Evolutionary conservation across 176 grass and related monocot species (phyloP).

Genomic region (Eragrostis nindensis): DNA sequence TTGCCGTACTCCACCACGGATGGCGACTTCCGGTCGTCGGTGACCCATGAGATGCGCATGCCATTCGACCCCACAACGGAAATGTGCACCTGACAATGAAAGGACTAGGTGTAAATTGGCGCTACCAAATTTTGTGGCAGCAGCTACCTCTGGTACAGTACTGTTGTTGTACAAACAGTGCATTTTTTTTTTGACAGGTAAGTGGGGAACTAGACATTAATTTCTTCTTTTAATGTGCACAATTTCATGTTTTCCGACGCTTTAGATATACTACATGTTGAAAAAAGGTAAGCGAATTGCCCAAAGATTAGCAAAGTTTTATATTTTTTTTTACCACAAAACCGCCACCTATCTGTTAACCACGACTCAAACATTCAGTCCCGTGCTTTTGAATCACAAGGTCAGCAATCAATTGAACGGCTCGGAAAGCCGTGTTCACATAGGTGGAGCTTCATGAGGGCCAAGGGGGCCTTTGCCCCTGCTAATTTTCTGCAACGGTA

Average conservation of each 20-base stretch:
- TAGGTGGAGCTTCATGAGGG: no score
- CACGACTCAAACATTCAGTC: no score
- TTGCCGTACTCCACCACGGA: slow-evolving; percentile 60
- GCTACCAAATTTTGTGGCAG: background rate
- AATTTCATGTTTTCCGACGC: background rate
- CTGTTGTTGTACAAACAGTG: background rate
- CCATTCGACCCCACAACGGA: slow-evolving; percentile 22
- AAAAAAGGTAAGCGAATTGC: no score
- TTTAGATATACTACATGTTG: background rate
- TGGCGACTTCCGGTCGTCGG: slow-evolving; percentile 41
- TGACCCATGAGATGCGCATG: slow-evolving; percentile 65
- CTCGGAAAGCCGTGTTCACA: no score
- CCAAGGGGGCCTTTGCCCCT: no score
- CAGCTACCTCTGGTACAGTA: background rate
- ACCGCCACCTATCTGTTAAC: no score
- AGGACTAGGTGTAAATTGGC: background rate
- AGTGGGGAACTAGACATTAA: background rate
- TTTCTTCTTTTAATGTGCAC: no score
- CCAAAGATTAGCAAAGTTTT: no score
- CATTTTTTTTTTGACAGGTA: slow-evolving; percentile 15
- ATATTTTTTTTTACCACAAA: no score
- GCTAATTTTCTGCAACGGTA: no score
- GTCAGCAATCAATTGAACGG: no score
- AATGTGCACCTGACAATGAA: slow-evolving; percentile 47
- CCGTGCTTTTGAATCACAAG: no score